These are phyloP conservation scores for Taphrina confusa DNA, from an alignment of 1,139 yeast genomes.

Conservation along the genomic window DNA sequence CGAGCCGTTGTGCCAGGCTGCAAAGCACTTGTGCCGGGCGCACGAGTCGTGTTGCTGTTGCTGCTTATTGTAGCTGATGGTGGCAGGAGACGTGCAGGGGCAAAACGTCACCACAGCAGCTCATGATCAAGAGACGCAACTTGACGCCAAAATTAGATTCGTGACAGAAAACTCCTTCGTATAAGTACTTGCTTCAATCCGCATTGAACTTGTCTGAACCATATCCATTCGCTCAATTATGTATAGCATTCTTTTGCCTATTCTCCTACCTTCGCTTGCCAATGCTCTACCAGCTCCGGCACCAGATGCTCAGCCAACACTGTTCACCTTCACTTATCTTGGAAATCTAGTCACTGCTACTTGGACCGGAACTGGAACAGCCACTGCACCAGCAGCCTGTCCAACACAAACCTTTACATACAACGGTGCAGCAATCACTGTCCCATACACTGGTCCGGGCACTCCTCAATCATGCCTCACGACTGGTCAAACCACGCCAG, in stretches of 20 bases:
- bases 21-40: too few species aligned
- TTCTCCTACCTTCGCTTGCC: slow-evolving; percentile 9
- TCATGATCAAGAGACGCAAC: too few species aligned
- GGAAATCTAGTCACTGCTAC: slow-evolving; percentile 20
- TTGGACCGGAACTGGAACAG: slow-evolving; percentile 16
- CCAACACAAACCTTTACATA: slow-evolving; percentile 25
- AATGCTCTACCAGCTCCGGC: slow-evolving; percentile 15
- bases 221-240: background rate
- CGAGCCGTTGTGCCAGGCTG: too few species aligned
- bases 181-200: too few species aligned
- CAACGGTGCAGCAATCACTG: slow-evolving; percentile 25
- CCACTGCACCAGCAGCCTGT: slow-evolving; percentile 11
- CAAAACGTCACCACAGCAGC: too few species aligned
- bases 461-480: slow-evolving; percentile 28
- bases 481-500: slow-evolving; percentile 6
- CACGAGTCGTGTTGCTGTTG: too few species aligned
- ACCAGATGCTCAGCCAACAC: slow-evolving; percentile 20
- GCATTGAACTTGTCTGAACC: too few species aligned
- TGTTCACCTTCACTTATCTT: slow-evolving; percentile 16
- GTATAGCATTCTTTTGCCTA: slow-evolving; percentile 10
- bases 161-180: too few species aligned
- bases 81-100: too few species aligned
- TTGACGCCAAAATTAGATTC: slow-evolving; percentile 11
- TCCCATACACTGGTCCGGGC: slow-evolving; percentile 25
- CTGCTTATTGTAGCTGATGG: too few species aligned